Evolutionary conservation across 176 grass and related monocot genomes (phyloP).

Genomic region (Bolboschoenus planiculmis): DNA sequence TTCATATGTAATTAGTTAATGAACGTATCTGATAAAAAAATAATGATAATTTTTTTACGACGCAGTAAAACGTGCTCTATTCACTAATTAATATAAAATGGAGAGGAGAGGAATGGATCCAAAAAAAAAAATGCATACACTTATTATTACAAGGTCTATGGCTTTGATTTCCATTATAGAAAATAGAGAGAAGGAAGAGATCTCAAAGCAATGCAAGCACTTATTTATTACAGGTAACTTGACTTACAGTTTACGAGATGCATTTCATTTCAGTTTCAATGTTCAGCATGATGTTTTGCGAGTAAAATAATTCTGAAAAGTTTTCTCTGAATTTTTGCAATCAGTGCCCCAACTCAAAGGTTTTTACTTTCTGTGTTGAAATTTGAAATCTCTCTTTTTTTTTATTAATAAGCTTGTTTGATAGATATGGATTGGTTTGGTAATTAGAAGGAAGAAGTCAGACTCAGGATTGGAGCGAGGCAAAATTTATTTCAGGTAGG

Average conservation of each 20-base stretch:
- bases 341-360: not conserved
- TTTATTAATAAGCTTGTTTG: not conserved
- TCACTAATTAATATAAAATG: too few relatives aligned
- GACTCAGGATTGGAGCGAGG: too few relatives aligned
- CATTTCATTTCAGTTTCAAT: not conserved
- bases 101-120: not conserved
- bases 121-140: too few relatives aligned
- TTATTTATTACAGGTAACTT: not conserved
- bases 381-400: too few relatives aligned
- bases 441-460: too few relatives aligned
- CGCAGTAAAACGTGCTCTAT: too few relatives aligned
- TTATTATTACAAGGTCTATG: too few relatives aligned
- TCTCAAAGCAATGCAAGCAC: conserved; percentile 3
- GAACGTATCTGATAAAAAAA: too few relatives aligned
- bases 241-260: conserved; percentile 2
- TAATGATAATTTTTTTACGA: too few relatives aligned
- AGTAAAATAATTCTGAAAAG: not conserved
- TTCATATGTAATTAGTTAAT: too few relatives aligned
- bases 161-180: not conserved
- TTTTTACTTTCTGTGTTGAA: not conserved
- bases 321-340: not conserved
- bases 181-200: not conserved
- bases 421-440: not conserved
- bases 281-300: not conserved
- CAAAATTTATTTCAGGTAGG: too few relatives aligned